Conservation (phyloP, 1,284 basidiomycete species). For the Gymnopus androsaceus region DNA sequence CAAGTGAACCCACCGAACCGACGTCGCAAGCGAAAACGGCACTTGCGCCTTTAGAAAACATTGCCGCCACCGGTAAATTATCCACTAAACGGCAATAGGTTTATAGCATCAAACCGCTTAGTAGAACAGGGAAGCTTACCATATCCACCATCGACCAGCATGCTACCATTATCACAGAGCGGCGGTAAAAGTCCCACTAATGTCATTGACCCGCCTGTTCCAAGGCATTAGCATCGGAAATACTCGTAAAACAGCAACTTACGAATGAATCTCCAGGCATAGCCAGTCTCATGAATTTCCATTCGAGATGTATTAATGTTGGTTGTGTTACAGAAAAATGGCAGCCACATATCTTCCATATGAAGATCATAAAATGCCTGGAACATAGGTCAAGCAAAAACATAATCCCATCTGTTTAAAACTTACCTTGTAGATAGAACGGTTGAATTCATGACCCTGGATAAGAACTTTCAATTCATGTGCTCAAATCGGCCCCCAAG, state of each 20-base stretch:
- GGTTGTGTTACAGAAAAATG: slow-evolving; percentile 98
- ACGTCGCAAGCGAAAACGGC: slow-evolving; percentile 97
- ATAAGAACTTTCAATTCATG: not conserved
- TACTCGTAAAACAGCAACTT: slow-evolving; percentile 28
- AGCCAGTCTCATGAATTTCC: slow-evolving; percentile 97
- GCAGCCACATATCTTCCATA: slow-evolving; percentile 99
- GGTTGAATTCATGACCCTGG: slow-evolving; percentile 90
- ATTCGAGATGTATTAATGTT: slow-evolving; percentile 96
- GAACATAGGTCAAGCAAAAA: not conserved
- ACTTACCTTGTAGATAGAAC: slow-evolving; percentile 76
- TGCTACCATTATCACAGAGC: slow-evolving; percentile 90
- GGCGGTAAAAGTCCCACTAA: slow-evolving; percentile 94
- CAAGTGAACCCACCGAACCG: slow-evolving; percentile 69
- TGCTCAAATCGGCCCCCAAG: not conserved
- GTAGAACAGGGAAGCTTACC: slow-evolving; percentile 46
- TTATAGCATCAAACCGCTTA: slow-evolving; percentile 7
- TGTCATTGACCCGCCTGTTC: slow-evolving; percentile 93
- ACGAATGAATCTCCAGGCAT: slow-evolving; percentile 91
- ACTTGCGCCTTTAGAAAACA: slow-evolving; percentile 90
- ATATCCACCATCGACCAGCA: slow-evolving; percentile 95
- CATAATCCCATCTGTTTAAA: not conserved
- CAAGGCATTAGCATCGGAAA: slow-evolving; percentile 11
- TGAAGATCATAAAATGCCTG: slow-evolving; percentile 90
- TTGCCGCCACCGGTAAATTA: slow-evolving; percentile 89
- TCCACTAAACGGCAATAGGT: slow-evolving; percentile 59